Base-by-base conservation (phyloP, 352 stramenopile species). In the Globisporangium cylindrosporum region DNA sequence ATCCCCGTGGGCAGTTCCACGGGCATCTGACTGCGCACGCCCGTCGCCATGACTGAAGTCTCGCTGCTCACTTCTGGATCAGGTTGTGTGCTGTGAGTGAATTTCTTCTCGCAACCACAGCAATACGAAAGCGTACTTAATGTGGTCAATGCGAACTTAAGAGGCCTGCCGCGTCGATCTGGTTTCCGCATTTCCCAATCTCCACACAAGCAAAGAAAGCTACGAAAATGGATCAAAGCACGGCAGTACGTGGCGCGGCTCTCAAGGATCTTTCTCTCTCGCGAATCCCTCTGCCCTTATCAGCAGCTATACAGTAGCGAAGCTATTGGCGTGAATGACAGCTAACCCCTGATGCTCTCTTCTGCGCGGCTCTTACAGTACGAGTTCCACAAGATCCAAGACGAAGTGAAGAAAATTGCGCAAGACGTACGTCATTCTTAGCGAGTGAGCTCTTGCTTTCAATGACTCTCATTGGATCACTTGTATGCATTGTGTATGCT, bases 351-450 rank as follows among this genome's bases (percentile, higher is more conserved):
- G 8, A 1, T 25, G 12, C 32, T 29, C 34, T 27, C 32, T 46
- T 15, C 9, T 32, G 20, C 43, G 20, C 22, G 41, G 4, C 65
- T 41, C 29, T 41, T 49, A 32, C 55, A 93, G 85, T 96, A 96
- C 68, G 77, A 86, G 66, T 96, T 96, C 73, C 79, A 82, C 62
- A 77, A 80, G 66, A 94, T 96, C 67, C 87, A 96, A 71, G 80
- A 85, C 58, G 89, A 96, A 68, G 89, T 94, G 68, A 95, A 96
- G 78, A 90, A 91, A 69, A 88, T 94, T 62, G 82, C 80, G 2
- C 79, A 91, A 41, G 83, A 95, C 74, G 89, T 94, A 53, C 22
- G 71, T 22, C 32, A 24, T 9, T 38, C 34, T 6, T 3, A 32
- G 14, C 14, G 27, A 43, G 27, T 36, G 34, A 64, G 22, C 36